Evolutionary conservation across 1,139 yeast species (phyloP).

Genomic region (Blastobotrys apis): DNA sequence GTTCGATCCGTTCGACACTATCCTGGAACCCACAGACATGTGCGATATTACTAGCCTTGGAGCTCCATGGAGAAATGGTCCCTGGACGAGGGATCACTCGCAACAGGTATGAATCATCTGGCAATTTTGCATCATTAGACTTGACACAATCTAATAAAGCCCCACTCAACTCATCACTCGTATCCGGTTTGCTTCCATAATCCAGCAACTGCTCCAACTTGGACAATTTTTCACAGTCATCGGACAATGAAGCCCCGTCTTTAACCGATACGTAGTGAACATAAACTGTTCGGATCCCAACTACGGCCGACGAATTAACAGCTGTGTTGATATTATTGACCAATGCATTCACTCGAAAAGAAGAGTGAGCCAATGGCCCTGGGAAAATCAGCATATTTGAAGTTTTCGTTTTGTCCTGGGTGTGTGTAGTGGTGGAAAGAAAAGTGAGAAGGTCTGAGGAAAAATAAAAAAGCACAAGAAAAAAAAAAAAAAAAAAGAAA

Average conservation of each 20-base stretch:
- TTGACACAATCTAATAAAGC: conserved; percentile 38
- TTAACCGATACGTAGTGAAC: conserved; percentile 75
- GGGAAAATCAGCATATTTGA: conserved; percentile 55
- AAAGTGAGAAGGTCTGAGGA: not conserved
- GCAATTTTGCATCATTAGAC: conserved; percentile 34
- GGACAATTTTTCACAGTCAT: conserved; percentile 39
- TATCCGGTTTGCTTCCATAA: conserved; percentile 67
- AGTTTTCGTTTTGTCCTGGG: not conserved
- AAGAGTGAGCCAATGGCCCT: conserved; percentile 89
- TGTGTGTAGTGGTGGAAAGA: not conserved
- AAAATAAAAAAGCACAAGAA: no score
- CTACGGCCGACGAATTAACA: conserved; percentile 61
- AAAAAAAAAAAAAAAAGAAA: conserved; percentile 5
- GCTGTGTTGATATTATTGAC: conserved; percentile 67
- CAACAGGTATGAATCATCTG: conserved; percentile 55
- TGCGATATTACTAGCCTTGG: conserved; percentile 94
- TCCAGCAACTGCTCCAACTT: conserved; percentile 58
- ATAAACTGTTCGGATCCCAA: conserved; percentile 66
- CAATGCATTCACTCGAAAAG: conserved; percentile 73
- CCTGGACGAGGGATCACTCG: conserved; percentile 90
- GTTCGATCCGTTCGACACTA: conserved; percentile 76
- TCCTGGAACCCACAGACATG: conserved; percentile 78
- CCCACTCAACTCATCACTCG: conserved; percentile 45
- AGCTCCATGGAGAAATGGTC: conserved; percentile 98
- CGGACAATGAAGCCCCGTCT: conserved; percentile 29